Evolutionary conservation across 352 stramenopile genomes (phyloP).

Genomic region (Pythium dissimile): DNA sequence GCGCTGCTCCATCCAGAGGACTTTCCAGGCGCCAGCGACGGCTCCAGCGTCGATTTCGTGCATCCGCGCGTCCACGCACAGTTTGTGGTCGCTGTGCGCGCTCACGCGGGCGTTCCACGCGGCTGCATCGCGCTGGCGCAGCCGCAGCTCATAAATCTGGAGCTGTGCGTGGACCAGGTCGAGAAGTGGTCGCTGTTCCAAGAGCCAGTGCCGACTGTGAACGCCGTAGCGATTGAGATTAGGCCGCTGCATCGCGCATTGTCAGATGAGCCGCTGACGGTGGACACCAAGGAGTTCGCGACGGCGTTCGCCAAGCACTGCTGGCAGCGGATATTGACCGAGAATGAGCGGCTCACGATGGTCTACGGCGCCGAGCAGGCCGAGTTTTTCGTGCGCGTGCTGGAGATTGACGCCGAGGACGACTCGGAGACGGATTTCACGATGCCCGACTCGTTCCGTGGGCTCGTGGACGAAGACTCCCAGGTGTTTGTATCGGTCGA

Average conservation of each 20-base stretch:
- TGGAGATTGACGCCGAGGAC: slow-evolving; percentile 69
- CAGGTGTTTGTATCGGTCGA: slow-evolving; percentile 63
- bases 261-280: slow-evolving; percentile 9
- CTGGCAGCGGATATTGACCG: slow-evolving; percentile 64
- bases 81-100: slow-evolving; percentile 60
- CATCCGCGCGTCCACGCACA: slow-evolving; percentile 70
- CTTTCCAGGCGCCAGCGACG: slow-evolving; percentile 32
- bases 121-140: slow-evolving; percentile 61
- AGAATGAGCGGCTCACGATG: slow-evolving; percentile 77
- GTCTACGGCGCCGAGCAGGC: slow-evolving; percentile 34
- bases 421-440: slow-evolving; percentile 78
- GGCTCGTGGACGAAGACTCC: slow-evolving; percentile 52
- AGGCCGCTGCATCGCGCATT: slow-evolving; percentile 40
- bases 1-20: slow-evolving; percentile 59
- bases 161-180: slow-evolving; percentile 67
- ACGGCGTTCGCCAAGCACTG: slow-evolving; percentile 47
- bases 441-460: slow-evolving; percentile 81
- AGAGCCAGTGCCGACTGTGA: slow-evolving; percentile 37
- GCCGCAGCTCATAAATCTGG: slow-evolving; percentile 74
- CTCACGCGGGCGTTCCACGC: slow-evolving; percentile 31
- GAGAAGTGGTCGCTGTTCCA: slow-evolving; percentile 78
- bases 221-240: slow-evolving; percentile 65
- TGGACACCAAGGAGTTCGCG: slow-evolving; percentile 51
- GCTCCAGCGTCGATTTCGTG: slow-evolving; percentile 32
- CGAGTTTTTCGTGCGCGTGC: slow-evolving; percentile 67